Evolutionary conservation across 371 early-diverging fungal genomes (phyloP).

Genomic region (Mortierella sp.): DNA sequence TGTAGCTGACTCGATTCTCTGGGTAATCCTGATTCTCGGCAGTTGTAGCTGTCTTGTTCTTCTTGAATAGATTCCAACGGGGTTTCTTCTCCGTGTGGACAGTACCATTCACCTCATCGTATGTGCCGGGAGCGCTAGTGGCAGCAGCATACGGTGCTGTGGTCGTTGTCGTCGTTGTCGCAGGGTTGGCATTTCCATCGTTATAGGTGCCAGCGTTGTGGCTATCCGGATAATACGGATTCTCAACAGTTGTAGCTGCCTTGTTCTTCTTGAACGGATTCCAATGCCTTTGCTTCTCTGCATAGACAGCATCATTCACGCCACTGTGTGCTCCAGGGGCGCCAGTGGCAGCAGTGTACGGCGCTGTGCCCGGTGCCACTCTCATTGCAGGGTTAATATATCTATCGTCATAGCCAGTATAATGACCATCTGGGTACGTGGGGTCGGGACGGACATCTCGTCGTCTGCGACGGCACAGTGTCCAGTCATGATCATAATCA

Average conservation of each 20-base stretch:
- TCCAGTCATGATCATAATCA: constrained; percentile 25
- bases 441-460: constrained; percentile 25
- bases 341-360: neutral
- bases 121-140: neutral
- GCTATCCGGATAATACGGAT: constrained; percentile 8
- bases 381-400: neutral
- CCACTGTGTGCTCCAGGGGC: neutral
- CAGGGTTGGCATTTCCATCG: no score
- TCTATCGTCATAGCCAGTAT: constrained; percentile 1
- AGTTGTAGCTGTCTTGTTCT: neutral
- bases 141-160: no score
- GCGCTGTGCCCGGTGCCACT: no score
- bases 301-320: neutral
- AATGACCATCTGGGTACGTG: constrained; percentile 24
- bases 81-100: constrained; percentile 21
- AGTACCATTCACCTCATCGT: neutral
- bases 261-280: constrained; percentile 46
- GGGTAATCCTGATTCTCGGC: constrained; percentile 4
- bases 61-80: constrained; percentile 53
- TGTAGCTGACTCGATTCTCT: constrained; percentile 35
- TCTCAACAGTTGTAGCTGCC: neutral
- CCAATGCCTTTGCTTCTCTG: constrained; percentile 25
- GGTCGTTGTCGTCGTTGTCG: neutral
- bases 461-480: neutral
- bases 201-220: no score